A percentile compares a stretch with the other conserved stretches of the same genome.
Conservation (phyloP, 2,329 filamentous ascomycete species). For the Penicillium sp. region DNA sequence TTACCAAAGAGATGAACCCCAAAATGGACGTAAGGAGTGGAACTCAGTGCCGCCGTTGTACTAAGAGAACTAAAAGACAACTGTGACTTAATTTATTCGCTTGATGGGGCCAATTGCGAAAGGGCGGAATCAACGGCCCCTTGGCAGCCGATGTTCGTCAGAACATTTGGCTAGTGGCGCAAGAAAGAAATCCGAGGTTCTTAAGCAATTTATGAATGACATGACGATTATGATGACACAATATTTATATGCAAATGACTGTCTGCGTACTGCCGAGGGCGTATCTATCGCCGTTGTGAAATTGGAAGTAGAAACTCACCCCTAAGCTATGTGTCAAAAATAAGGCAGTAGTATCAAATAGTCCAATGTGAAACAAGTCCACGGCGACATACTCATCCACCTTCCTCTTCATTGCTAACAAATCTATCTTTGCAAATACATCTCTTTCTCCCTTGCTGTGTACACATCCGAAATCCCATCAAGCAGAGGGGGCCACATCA, state of each 20-base stretch:
- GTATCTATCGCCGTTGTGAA: no score
- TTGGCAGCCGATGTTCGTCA: background rate
- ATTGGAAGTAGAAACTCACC: no score
- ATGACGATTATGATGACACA: background rate
- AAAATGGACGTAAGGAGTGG: background rate
- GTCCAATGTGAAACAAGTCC: no score
- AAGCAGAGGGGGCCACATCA: slow-evolving; percentile 4
- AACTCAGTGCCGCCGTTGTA: background rate
- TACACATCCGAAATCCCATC: background rate
- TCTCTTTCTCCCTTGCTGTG: background rate
- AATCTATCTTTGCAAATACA: no score
- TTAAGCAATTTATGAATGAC: background rate
- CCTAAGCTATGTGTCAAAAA: no score
- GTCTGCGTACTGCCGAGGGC: no score
- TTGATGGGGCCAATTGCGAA: no score
- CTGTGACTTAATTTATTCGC: background rate
- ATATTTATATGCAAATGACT: background rate
- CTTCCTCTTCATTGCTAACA: no score
- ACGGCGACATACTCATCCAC: no score
- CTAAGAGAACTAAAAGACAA: background rate
- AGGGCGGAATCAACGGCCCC: no score
- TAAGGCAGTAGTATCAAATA: no score
- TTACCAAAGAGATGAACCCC: background rate
- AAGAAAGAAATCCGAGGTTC: background rate
- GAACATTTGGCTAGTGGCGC: background rate